Conservation (phyloP, 148 eudicot genomes). For the Diospyros kaki region DNA sequence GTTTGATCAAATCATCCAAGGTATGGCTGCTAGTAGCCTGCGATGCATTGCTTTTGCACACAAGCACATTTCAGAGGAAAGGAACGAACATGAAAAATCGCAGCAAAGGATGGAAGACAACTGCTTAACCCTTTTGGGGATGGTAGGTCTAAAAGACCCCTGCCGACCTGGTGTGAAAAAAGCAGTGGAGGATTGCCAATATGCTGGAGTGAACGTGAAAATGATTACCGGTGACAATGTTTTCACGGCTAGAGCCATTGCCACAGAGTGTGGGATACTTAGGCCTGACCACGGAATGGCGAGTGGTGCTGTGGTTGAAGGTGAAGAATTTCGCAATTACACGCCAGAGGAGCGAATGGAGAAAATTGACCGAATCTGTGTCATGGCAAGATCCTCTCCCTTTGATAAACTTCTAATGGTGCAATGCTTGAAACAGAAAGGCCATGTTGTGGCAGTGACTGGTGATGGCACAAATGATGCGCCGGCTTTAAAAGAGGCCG, state of each 20-base stretch:
- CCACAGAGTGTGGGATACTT: constrained; percentile 26
- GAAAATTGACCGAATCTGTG: too few species aligned
- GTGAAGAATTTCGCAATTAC: too few species aligned
- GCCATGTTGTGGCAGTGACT: too few species aligned
- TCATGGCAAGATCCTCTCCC: too few species aligned
- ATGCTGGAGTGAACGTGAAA: constrained; percentile 11
- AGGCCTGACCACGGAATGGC: too few species aligned
- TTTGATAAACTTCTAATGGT: too few species aligned
- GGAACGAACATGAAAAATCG: not conserved
- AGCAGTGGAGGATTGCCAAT: constrained; percentile 12
- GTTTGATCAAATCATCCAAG: constrained; percentile 14
- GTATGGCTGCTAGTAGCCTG: constrained; percentile 22
- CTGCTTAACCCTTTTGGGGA: constrained; percentile 15
- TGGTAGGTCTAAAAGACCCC: constrained; percentile 18
- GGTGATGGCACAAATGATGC: constrained; percentile 23
- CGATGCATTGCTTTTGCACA: constrained; percentile 24
- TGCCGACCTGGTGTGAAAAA: constrained; percentile 3
- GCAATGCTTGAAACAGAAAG: too few species aligned
- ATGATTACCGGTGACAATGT: constrained; percentile 22
- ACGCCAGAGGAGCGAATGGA: too few species aligned
- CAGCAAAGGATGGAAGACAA: constrained; percentile 9
- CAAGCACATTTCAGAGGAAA: constrained; percentile 3
- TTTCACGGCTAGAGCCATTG: constrained; percentile 19
- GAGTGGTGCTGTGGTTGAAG: too few species aligned
- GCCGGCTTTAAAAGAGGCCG: constrained; percentile 18